These are phyloP conservation scores for Mycena sp. DNA, from an alignment of 1,284 basidiomycete genomes.

Conservation along the genomic window DNA sequence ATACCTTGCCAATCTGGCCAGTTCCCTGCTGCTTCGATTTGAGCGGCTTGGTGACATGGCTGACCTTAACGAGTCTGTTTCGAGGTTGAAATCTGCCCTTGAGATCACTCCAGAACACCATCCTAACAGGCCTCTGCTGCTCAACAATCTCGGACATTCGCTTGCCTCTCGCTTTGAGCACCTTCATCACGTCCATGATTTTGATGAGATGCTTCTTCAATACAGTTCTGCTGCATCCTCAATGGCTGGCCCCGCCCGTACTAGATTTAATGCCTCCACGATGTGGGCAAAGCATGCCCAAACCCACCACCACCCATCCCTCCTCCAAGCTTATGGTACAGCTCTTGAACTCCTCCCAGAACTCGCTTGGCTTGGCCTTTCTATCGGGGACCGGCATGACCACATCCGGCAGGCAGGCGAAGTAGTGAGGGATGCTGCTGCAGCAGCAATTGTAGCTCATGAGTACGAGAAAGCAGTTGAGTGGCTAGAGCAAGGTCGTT, in stretches of 20 bases:
- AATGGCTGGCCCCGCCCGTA: neutral
- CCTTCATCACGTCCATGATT: neutral
- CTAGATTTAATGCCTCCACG: neutral
- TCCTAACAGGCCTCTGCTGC: too few relatives aligned
- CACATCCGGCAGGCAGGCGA: neutral
- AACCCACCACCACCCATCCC: neutral
- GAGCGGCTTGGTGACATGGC: too few relatives aligned
- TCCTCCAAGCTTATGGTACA: neutral
- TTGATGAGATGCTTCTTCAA: neutral
- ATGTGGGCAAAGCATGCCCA: neutral
- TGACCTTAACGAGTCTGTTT: too few relatives aligned
- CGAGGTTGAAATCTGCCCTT: too few relatives aligned
- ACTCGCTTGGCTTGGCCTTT: neutral
- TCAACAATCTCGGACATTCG: neutral
- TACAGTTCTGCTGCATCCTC: neutral
- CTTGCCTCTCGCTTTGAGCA: neutral
- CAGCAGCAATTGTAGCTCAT: neutral
- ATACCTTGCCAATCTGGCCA: too few relatives aligned
- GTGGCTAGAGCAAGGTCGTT: constrained; percentile 3
- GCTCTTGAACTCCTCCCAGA: neutral
- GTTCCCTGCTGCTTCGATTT: too few relatives aligned
- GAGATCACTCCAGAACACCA: too few relatives aligned
- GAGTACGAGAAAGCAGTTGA: neutral
- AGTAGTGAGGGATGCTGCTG: neutral
- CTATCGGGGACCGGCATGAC: neutral